A percentile compares a stretch with the other conserved stretches of the same genome.
Conservation (phyloP, 192 early-diverging fungal species). For the Piromyces finnis region DNA sequence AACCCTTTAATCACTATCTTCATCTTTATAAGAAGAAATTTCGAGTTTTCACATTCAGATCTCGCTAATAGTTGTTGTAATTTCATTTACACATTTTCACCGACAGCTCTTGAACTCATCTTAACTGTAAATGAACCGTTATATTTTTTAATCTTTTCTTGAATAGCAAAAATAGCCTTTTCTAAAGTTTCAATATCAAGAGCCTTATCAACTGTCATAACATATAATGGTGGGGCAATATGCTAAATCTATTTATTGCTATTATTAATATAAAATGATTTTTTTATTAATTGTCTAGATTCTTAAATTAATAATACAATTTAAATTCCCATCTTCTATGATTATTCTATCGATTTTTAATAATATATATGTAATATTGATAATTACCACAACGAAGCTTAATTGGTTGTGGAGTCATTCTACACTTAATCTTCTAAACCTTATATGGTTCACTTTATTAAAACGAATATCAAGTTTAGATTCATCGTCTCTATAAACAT, state of each 20-base stretch:
- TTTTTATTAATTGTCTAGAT: no score
- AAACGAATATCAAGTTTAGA: no score
- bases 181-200: conserved; percentile 75
- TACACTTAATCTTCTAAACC: conserved; percentile 69
- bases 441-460: conserved; percentile 52
- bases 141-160: conserved; percentile 53
- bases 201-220: conserved; percentile 76
- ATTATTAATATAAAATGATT: no score
- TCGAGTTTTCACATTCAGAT: conserved; percentile 83
- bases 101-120: conserved; percentile 83
- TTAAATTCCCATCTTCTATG: no score
- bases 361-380: neutral
- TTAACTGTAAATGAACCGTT: conserved; percentile 60
- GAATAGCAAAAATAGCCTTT: conserved; percentile 62
- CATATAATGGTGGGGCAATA: conserved; percentile 87
- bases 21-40: conserved; percentile 80
- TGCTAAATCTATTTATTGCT: conserved; percentile 54
- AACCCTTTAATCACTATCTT: conserved; percentile 12
- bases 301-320: no score
- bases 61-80: conserved; percentile 73
- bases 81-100: conserved; percentile 83
- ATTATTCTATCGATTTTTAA: neutral
- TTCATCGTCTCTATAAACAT: no score
- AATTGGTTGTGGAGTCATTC: conserved; percentile 86
- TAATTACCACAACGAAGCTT: conserved; percentile 74